Conservation (phyloP, 2,329 filamentous ascomycete genomes). For the Cladophialophora chaetospira region DNA sequence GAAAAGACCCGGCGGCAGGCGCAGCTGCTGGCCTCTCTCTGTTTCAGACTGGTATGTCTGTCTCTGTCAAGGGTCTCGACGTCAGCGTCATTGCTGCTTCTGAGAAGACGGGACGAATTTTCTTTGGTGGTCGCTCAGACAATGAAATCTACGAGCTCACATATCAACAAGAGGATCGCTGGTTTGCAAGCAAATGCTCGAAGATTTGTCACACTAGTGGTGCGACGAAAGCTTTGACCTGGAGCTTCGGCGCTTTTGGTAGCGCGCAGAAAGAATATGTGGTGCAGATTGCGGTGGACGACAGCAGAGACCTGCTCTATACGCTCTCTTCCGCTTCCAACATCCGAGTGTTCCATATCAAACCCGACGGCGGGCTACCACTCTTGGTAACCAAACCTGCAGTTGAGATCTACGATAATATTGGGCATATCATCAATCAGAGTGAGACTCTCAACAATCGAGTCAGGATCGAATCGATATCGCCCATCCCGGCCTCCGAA, state of each 20-base stretch:
- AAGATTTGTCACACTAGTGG: constrained; percentile 81
- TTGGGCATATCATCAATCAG: constrained; percentile 78
- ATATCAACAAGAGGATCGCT: constrained; percentile 95
- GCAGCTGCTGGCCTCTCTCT: constrained; percentile 69
- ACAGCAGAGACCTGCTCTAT: constrained; percentile 85
- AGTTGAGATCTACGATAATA: constrained; percentile 63
- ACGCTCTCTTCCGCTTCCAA: constrained; percentile 85
- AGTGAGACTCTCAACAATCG: constrained; percentile 70
- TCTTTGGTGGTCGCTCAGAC: constrained; percentile 79
- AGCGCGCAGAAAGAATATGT: constrained; percentile 53
- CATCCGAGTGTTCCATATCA: constrained; percentile 89
- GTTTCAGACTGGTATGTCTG: constrained; percentile 85
- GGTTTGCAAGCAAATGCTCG: constrained; percentile 86
- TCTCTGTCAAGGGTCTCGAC: constrained; percentile 73
- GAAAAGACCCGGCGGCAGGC: constrained; percentile 60
- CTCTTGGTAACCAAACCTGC: constrained; percentile 60
- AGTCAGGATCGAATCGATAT: constrained; percentile 79
- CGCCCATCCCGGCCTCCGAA: constrained; percentile 79
- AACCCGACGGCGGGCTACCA: constrained; percentile 56
- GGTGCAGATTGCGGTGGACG: constrained; percentile 80
- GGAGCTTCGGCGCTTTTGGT: constrained; percentile 25
- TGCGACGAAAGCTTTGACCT: constrained; percentile 67
- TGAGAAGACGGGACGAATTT: constrained; percentile 78
- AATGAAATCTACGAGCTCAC: constrained; percentile 91
- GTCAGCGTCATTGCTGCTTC: constrained; percentile 80